These are phyloP conservation scores for Pseudonectria foliicola DNA, from an alignment of 2,329 filamentous ascomycete species.

Conservation along the genomic window DNA sequence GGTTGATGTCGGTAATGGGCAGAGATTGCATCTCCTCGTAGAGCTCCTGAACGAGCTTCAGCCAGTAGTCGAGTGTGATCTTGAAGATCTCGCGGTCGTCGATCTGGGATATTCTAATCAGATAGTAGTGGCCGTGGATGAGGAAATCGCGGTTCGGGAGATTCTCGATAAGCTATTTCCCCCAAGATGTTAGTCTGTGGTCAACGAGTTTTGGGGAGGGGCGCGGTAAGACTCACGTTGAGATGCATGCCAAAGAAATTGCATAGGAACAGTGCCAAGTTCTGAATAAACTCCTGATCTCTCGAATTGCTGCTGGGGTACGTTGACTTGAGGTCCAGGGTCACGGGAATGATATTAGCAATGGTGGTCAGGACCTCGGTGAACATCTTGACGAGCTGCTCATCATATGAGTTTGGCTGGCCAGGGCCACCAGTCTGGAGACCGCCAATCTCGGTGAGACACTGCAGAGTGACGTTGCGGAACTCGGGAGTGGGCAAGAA, in stretches of 20 bases:
- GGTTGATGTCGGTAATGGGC: slow-evolving; percentile 87
- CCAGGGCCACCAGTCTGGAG: slow-evolving; percentile 71
- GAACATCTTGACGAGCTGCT: slow-evolving; percentile 97
- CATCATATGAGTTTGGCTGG: slow-evolving; percentile 71
- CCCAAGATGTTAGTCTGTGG: slow-evolving; percentile 8
- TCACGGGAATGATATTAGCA: slow-evolving; percentile 84
- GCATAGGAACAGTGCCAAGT: slow-evolving; percentile 88
- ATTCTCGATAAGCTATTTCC: slow-evolving; percentile 74
- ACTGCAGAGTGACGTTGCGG: slow-evolving; percentile 93
- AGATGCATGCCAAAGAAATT: slow-evolving; percentile 96
- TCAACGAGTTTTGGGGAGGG: too few species aligned
- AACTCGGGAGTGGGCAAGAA: slow-evolving; percentile 94
- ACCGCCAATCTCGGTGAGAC: slow-evolving; percentile 92
- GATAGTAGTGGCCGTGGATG: slow-evolving; percentile 93
- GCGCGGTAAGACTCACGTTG: slow-evolving; percentile 60
- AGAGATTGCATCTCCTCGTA: slow-evolving; percentile 99
- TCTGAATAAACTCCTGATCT: slow-evolving; percentile 97
- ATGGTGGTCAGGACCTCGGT: slow-evolving; percentile 92
- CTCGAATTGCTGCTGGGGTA: slow-evolving; percentile 86
- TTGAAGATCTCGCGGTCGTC: slow-evolving; percentile 99
- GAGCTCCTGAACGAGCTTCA: slow-evolving; percentile 92
- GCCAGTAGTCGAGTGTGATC: slow-evolving; percentile 98
- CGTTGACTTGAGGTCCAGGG: slow-evolving; percentile 82
- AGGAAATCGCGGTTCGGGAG: slow-evolving; percentile 92
- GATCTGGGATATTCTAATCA: slow-evolving; percentile 97